These are phyloP conservation scores for Hypericum perforatum DNA, from an alignment of 345 rosid species.

Conservation along the genomic window DNA sequence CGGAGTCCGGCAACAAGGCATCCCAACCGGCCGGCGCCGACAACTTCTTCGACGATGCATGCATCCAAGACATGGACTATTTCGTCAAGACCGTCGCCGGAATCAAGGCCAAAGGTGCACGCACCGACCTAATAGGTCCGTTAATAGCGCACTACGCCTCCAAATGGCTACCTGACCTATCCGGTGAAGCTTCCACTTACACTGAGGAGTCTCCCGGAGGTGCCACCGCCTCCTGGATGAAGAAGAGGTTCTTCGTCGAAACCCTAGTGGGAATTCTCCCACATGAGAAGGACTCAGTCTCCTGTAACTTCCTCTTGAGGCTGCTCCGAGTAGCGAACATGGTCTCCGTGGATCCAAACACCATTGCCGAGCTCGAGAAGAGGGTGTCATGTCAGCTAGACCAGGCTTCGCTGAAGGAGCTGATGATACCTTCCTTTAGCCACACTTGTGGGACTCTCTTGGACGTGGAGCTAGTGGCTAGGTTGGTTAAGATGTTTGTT, in stretches of 20 bases:
- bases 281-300: slow-evolving; percentile 66
- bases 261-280: slow-evolving; percentile 74
- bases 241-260: slow-evolving; percentile 63
- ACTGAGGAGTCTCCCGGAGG: slow-evolving; percentile 39
- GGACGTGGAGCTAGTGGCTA: slow-evolving; percentile 59
- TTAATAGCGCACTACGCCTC: slow-evolving; percentile 79
- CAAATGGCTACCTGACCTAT: slow-evolving; percentile 76
- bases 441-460: slow-evolving; percentile 68
- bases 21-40: background rate
- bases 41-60: slow-evolving; percentile 43
- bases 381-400: slow-evolving; percentile 76
- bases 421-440: slow-evolving; percentile 89
- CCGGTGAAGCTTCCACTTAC: slow-evolving; percentile 15
- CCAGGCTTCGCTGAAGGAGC: slow-evolving; percentile 70
- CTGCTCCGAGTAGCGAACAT: slow-evolving; percentile 73
- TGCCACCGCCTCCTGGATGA: slow-evolving; percentile 57
- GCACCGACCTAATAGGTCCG: slow-evolving; percentile 72
- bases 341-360: slow-evolving; percentile 50
- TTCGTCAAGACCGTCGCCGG: slow-evolving; percentile 65
- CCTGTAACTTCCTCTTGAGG: slow-evolving; percentile 75
- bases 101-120: slow-evolving; percentile 71
- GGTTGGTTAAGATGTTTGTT: slow-evolving; percentile 55
- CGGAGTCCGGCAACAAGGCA: too few species aligned
- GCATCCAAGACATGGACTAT: slow-evolving; percentile 69
- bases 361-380: slow-evolving; percentile 56